Evolutionary conservation across 2,329 filamentous ascomycete species (phyloP), one percentile per base, ranked within the genome.

Genomic region (Pestalotiopsis sp.): DNA sequence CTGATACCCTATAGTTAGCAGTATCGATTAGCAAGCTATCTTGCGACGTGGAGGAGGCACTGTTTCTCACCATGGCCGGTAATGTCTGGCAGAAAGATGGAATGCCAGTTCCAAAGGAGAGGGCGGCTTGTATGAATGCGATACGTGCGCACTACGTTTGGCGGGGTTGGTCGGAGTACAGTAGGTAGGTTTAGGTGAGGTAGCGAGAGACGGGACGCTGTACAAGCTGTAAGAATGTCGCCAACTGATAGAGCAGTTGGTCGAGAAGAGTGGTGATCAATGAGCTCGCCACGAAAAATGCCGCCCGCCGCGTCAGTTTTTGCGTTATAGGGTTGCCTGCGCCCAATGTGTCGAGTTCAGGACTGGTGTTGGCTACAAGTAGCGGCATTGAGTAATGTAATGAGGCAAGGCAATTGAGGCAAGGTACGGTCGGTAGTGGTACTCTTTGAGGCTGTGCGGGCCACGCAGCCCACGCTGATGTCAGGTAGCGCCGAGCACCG

Each of bases 1-100:
- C 83, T 85, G 75, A 85, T 84, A 79, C 78, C 83, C 83, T 85
- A 13, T 38, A 40, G 55, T 58, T 61, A n/a, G 26, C 38, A 35
- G 35, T 40, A 35, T 1, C 14, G 24, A 20, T 61, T 39, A 61
- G 58, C 56, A 10, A 14, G 7, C 22, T 5, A 7, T 30, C 22
- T 9, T 14, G 6, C 24, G 22, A 14, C 4, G 10, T 26, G 13
- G 5, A 17, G 7, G 30, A 35, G 30, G 26, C 26, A 17, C 9
- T 35, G 3, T 14, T n/a, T 14, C 58, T 61, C 58, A 61, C 58
- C 58, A 61, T 61, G 6, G 38, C 30, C 26, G 58, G 56, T 26
- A 35, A 13, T 10, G 14, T 35, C 26, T 26, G 6, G 56, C 56
- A 11, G 17, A 14, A 58, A 26, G 22, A 17, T 58, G 26, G 26